A percentile compares a stretch with the other conserved stretches of the same genome.
Conservation (phyloP, 2,329 filamentous ascomycete genomes). For the Aspergillus sp. region DNA sequence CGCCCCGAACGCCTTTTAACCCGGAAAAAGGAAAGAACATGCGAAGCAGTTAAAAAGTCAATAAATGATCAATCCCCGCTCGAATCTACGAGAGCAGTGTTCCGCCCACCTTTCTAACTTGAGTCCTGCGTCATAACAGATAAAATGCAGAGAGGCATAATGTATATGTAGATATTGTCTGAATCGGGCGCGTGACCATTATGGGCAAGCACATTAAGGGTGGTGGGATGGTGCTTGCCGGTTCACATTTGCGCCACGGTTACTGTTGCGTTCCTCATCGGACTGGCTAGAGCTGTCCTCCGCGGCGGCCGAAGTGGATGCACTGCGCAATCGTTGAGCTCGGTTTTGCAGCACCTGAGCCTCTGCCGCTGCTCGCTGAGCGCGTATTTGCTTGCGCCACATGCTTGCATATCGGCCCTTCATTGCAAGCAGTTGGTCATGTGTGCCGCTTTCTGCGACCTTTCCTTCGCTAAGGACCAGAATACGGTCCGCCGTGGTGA, state of each 20-base stretch:
- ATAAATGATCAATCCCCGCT: slow-evolving; percentile 12
- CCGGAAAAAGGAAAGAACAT: slow-evolving; percentile 15
- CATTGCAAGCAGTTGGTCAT: slow-evolving; percentile 69
- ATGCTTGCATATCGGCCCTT: slow-evolving; percentile 77
- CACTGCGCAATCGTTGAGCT: slow-evolving; percentile 44
- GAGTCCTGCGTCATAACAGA: slow-evolving; percentile 24
- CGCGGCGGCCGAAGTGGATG: slow-evolving; percentile 36
- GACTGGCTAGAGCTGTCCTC: slow-evolving; percentile 52
- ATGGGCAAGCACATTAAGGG: slow-evolving; percentile 56
- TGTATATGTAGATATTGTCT: slow-evolving; percentile 44
- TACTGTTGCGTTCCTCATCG: slow-evolving; percentile 44
- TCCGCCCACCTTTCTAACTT: slow-evolving; percentile 16
- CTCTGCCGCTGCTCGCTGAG: slow-evolving; percentile 67
- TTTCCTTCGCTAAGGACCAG: slow-evolving; percentile 74
- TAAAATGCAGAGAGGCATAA: slow-evolving; percentile 14
- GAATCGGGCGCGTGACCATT: neutral
- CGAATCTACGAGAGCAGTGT: slow-evolving; percentile 9
- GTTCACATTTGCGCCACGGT: slow-evolving; percentile 14
- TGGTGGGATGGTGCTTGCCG: slow-evolving; percentile 20
- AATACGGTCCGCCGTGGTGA: slow-evolving; percentile 83
- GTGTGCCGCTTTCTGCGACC: slow-evolving; percentile 75
- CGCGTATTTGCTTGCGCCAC: slow-evolving; percentile 86
- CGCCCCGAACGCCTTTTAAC: slow-evolving; percentile 28
- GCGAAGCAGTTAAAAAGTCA: slow-evolving; percentile 14
- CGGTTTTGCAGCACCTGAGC: slow-evolving; percentile 50